A percentile compares a stretch with the other conserved stretches of the same genome.
These are phyloP conservation scores for Carex littledalei DNA, from an alignment of 176 grass and related monocot species.

Conservation along the genomic window DNA sequence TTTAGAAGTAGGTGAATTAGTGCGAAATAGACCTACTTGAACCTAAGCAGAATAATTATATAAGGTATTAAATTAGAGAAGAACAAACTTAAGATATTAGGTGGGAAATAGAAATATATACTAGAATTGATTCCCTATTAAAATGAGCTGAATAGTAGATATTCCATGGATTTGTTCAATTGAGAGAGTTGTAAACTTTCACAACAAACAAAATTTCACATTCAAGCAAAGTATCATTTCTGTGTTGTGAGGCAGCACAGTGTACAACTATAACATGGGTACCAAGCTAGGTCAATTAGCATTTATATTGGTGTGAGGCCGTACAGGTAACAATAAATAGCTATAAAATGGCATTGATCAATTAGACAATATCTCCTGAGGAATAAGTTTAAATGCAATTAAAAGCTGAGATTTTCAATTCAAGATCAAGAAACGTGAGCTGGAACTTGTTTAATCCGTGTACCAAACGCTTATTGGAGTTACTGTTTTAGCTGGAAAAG, in stretches of 20 bases:
- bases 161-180: neutral
- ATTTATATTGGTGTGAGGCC: neutral
- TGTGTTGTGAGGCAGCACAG: neutral
- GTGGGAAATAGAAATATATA: neutral
- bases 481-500: neutral
- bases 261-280: neutral
- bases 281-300: slow-evolving; percentile 1
- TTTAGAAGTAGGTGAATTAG: neutral
- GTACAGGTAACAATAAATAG: slow-evolving; percentile 6
- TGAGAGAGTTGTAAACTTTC: neutral
- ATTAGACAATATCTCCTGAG: neutral
- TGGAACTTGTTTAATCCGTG: neutral
- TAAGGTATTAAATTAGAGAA: slow-evolving; percentile 2
- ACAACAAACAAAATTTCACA: neutral
- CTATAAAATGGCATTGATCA: neutral
- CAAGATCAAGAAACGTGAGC: neutral
- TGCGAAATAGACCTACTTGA: neutral
- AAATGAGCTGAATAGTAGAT: neutral
- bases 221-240: neutral
- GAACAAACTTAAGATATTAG: neutral
- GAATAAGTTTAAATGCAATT: slow-evolving; percentile 8
- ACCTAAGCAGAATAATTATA: neutral
- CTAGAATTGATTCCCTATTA: neutral
- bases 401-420: neutral
- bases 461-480: neutral